Evolutionary conservation across 495 filamentous ascomycete species (phyloP).

Genomic region (Lineolata rhizophorae): DNA sequence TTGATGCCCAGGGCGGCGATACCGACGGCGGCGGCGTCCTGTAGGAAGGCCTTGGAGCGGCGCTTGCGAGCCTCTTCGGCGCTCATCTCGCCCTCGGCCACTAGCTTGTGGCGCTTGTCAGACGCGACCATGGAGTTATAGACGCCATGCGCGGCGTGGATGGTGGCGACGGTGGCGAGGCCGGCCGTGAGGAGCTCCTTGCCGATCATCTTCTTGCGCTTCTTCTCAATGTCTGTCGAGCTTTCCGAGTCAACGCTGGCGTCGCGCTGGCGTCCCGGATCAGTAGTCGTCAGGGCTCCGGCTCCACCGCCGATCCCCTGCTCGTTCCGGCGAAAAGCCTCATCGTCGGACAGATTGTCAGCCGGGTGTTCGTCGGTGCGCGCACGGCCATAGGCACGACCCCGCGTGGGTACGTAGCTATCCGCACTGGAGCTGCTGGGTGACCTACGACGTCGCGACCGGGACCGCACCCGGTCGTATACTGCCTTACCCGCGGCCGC

Average conservation of each 20-base stretch:
- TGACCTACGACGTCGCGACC: slow-evolving; percentile 27
- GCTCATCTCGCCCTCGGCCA: slow-evolving; percentile 52
- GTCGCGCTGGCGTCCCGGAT: slow-evolving; percentile 32
- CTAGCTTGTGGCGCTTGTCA: slow-evolving; percentile 41
- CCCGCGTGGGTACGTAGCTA: slow-evolving; percentile 29
- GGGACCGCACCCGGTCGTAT: slow-evolving; percentile 39
- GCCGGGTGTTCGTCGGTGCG: not conserved
- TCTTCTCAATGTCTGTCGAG: slow-evolving; percentile 57
- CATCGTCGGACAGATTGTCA: not conserved
- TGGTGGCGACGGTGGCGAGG: slow-evolving; percentile 68
- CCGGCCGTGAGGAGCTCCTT: slow-evolving; percentile 71
- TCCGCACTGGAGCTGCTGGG: slow-evolving; percentile 27
- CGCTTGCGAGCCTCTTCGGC: slow-evolving; percentile 52
- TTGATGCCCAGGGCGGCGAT: slow-evolving; percentile 76
- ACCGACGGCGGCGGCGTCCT: slow-evolving; percentile 58
- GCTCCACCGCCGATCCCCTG: slow-evolving; percentile 4
- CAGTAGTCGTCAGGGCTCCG: slow-evolving; percentile 10
- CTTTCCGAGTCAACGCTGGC: slow-evolving; percentile 35
- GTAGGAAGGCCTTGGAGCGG: slow-evolving; percentile 48
- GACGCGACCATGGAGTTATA: slow-evolving; percentile 58
- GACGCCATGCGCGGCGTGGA: slow-evolving; percentile 66
- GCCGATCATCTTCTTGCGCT: slow-evolving; percentile 55
- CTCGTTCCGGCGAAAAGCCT: slow-evolving; percentile 2
- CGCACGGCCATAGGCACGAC: slow-evolving; percentile 7
- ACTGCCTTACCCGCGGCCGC: slow-evolving; percentile 66